Evolutionary conservation across 768 basidiomycete genomes (phyloP).

Genomic region (Sarcomyxa edulis): DNA sequence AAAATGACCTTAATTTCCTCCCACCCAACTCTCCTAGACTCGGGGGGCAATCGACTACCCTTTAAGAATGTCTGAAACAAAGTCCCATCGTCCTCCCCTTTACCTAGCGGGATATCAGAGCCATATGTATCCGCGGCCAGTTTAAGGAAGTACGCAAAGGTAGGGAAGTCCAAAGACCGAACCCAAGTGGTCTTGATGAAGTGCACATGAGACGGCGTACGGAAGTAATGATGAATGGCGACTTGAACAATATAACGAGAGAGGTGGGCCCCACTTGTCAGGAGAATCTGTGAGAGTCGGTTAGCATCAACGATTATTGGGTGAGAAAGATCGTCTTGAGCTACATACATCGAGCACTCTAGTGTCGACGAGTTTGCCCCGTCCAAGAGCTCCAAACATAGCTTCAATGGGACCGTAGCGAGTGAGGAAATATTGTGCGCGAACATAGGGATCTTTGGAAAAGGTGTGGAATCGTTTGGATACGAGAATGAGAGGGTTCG

Average conservation of each 20-base stretch:
- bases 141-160: conserved; percentile 61
- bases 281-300: conserved; percentile 48
- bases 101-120: conserved; percentile 61
- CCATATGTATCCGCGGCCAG: conserved; percentile 55
- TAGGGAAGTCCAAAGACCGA: conserved; percentile 52
- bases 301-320: conserved; percentile 10
- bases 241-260: conserved; percentile 77
- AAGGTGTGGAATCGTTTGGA: conserved; percentile 57
- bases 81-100: conserved; percentile 71
- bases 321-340: no score
- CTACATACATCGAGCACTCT: conserved; percentile 65
- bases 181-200: conserved; percentile 78
- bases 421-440: conserved; percentile 72
- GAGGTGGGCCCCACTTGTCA: conserved; percentile 70
- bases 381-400: conserved; percentile 69
- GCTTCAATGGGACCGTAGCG: conserved; percentile 70
- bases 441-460: conserved; percentile 69
- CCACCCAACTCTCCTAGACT: conserved; percentile 54
- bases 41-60: conserved; percentile 60
- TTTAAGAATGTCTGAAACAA: conserved; percentile 62
- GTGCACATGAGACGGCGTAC: conserved; percentile 52
- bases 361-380: conserved; percentile 60
- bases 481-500: conserved; percentile 49
- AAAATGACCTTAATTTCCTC: conserved; percentile 62
- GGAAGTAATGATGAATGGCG: conserved; percentile 76